These are phyloP conservation scores for Mycena epipterygia DNA, from an alignment of 768 basidiomycete genomes.

Conservation along the genomic window DNA sequence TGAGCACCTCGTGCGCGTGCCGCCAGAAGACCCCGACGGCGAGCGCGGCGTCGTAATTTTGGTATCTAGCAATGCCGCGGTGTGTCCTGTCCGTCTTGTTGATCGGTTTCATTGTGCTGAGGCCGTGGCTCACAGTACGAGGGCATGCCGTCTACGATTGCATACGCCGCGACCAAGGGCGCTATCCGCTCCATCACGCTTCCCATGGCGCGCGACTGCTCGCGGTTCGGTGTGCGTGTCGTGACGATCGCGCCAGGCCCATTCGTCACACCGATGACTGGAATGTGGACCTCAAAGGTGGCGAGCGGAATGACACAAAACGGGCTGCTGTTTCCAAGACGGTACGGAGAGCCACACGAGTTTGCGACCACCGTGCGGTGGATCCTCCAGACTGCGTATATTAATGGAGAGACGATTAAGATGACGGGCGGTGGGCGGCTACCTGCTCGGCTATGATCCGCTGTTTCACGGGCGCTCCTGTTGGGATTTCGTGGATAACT, in stretches of 20 bases:
- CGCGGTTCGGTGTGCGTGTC: conserved; percentile 51
- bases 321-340: conserved; percentile 48
- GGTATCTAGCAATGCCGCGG: conserved; percentile 52
- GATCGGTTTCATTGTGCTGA: background rate
- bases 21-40: conserved; percentile 43
- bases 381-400: conserved; percentile 49
- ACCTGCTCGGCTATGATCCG: conserved; percentile 33
- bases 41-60: conserved; percentile 56
- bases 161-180: conserved; percentile 56
- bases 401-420: conserved; percentile 49
- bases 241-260: conserved; percentile 54
- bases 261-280: conserved; percentile 53
- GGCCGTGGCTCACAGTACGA: conserved; percentile 42
- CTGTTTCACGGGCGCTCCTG: background rate
- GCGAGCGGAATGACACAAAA: conserved; percentile 36
- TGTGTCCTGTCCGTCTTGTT: conserved; percentile 4
- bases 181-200: conserved; percentile 54
- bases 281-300: conserved; percentile 18
- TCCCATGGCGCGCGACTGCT: conserved; percentile 57
- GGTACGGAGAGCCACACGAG: conserved; percentile 50
- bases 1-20: conserved; percentile 45
- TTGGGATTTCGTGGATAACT: conserved; percentile 14
- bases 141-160: conserved; percentile 56
- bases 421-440: conserved; percentile 38
- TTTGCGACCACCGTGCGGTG: conserved; percentile 48